Evolutionary conservation across 2,329 filamentous ascomycete genomes (phyloP).

Genomic region (Arthroderma sp.): DNA sequence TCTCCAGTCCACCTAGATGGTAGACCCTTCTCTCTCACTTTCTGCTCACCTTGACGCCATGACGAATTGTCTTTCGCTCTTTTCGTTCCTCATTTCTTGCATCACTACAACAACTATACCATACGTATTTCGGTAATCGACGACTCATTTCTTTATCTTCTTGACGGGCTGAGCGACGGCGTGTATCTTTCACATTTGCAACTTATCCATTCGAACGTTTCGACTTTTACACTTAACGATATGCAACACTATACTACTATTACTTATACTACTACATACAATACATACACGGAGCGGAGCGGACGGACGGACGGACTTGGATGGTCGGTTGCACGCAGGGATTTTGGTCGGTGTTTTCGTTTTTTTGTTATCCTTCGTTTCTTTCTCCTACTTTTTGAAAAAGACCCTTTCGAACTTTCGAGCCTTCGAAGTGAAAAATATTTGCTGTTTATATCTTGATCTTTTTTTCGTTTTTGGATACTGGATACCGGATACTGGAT

Average conservation of each 20-base stretch:
- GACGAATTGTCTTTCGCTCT: background rate
- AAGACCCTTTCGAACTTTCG: background rate
- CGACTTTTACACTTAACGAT: background rate
- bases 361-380: background rate
- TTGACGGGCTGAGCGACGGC: constrained; percentile 10
- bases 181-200: constrained; percentile 1
- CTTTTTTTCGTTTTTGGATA: background rate
- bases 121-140: constrained; percentile 12
- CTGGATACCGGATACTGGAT: constrained; percentile 3
- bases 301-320: background rate
- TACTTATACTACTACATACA: background rate
- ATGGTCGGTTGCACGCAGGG: background rate
- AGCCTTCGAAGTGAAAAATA: constrained; percentile 1
- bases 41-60: background rate
- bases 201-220: background rate
- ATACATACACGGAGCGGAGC: constrained; percentile 5
- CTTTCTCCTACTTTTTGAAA: background rate
- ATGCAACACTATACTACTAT: constrained; percentile 4
- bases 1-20: constrained; percentile 67
- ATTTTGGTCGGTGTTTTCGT: constrained; percentile 5
- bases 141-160: constrained; percentile 8
- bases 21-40: constrained; percentile 12
- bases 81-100: background rate
- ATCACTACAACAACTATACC: constrained; percentile 4
- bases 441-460: background rate